Percentiles rank a stretch among this genome's conserved stretches.
Conservation (phyloP, 306 rosid genomes). For the Cercis canadensis region DNA sequence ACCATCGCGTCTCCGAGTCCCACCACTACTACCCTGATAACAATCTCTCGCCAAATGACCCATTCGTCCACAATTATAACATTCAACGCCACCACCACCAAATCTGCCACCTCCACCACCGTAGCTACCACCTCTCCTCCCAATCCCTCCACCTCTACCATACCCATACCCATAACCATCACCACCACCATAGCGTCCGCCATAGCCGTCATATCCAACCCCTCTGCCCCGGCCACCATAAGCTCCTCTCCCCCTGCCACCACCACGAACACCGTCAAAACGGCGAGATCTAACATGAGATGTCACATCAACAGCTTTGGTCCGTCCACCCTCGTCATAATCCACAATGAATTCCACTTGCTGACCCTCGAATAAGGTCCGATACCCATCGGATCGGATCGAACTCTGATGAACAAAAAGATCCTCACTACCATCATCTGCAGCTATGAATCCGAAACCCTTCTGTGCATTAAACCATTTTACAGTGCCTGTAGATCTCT, state of each 20-base stretch:
- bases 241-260: conserved; percentile 31
- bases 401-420: conserved; percentile 89
- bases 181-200: conserved; percentile 37
- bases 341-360: conserved; percentile 62
- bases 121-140: conserved; percentile 31
- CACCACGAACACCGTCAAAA: conserved; percentile 19
- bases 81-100: conserved; percentile 51
- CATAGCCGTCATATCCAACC: conserved; percentile 35
- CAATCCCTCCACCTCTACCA: conserved; percentile 34
- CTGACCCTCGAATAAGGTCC: conserved; percentile 69
- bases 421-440: conserved; percentile 64
- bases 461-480: conserved; percentile 82
- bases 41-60: conserved; percentile 77
- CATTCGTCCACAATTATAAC: conserved; percentile 71
- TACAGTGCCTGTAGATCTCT: conserved; percentile 68
- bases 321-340: conserved; percentile 57
- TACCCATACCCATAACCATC: conserved; percentile 32
- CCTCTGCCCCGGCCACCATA: conserved; percentile 49
- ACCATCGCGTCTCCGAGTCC: conserved; percentile 29
- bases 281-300: conserved; percentile 45
- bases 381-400: conserved; percentile 75
- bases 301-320: conserved; percentile 76
- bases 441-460: conserved; percentile 84
- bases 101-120: conserved; percentile 39
- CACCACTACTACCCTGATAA: conserved; percentile 45